Evolutionary conservation across 2,329 filamentous ascomycete genomes (phyloP).

Genomic region (Triangularia setosa): DNA sequence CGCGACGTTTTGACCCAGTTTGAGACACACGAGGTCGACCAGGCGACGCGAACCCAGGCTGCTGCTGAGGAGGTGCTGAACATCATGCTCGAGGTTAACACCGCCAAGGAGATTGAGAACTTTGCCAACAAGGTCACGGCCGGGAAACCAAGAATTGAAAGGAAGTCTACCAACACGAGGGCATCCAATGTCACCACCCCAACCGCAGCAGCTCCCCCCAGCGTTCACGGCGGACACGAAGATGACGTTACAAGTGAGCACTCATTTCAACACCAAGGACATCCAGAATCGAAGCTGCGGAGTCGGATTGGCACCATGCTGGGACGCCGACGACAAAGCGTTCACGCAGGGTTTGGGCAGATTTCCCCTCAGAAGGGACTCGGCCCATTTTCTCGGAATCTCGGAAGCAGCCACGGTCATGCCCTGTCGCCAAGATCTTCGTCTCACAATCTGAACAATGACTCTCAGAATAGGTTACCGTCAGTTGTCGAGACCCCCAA

Average conservation of each 20-base stretch:
- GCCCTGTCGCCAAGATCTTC: conserved; percentile 56
- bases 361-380: conserved; percentile 52
- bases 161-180: conserved; percentile 35
- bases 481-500: conserved; percentile 55
- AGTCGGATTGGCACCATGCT: conserved; percentile 68
- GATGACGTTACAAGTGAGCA: conserved; percentile 44
- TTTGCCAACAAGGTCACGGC: conserved; percentile 51
- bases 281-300: conserved; percentile 54
- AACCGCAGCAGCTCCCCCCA: conserved; percentile 29
- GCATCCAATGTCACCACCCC: conserved; percentile 38
- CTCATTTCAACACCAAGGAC: conserved; percentile 39
- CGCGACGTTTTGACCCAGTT: conserved; percentile 89
- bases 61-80: conserved; percentile 78
- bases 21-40: conserved; percentile 87
- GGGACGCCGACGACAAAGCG: conserved; percentile 60
- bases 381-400: conserved; percentile 55
- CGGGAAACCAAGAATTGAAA: conserved; percentile 43
- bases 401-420: conserved; percentile 61
- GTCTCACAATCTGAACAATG: conserved; percentile 52
- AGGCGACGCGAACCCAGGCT: conserved; percentile 70
- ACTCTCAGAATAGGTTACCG: conserved; percentile 50
- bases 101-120: conserved; percentile 77
- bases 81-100: conserved; percentile 79
- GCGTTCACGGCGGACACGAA: conserved; percentile 30
- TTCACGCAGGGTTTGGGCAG: conserved; percentile 58